phyloP scores from a whole-genome alignment of 2,329 filamentous ascomycete genomes.

The Leptographium radiaticola region DNA sequence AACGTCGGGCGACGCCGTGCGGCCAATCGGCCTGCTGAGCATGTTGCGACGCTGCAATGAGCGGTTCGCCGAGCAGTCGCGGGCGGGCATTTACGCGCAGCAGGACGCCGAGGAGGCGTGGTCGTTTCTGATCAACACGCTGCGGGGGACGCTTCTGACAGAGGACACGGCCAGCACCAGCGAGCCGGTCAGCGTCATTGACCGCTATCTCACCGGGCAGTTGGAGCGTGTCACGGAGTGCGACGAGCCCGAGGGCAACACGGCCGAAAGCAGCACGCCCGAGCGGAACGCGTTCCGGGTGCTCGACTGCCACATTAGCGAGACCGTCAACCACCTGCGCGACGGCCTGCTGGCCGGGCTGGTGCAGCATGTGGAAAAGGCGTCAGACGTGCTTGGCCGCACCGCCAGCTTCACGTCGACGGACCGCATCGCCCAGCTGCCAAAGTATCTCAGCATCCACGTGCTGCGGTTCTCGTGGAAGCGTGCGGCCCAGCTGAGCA shows the following conservation, averaged over 20 bases:
- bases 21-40: conserved; percentile 70
- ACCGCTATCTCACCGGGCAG: conserved; percentile 62
- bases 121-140: conserved; percentile 82
- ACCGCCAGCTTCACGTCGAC: conserved; percentile 81
- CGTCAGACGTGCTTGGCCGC: conserved; percentile 61
- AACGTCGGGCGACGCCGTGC: conserved; percentile 75
- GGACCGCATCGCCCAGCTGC: conserved; percentile 77
- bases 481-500: conserved; percentile 89
- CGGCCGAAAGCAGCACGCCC: conserved; percentile 57
- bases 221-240: conserved; percentile 71
- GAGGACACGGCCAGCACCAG: conserved; percentile 26
- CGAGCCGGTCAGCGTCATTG: neutral
- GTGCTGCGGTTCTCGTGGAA: conserved; percentile 99
- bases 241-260: conserved; percentile 66
- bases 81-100: conserved; percentile 82
- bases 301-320: conserved; percentile 90
- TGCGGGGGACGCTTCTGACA: conserved; percentile 64
- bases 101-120: conserved; percentile 98
- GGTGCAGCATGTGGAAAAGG: conserved; percentile 84
- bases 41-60: conserved; percentile 70
- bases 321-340: conserved; percentile 73
- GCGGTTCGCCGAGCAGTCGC: conserved; percentile 84
- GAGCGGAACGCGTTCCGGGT: conserved; percentile 72
- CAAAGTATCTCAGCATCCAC: conserved; percentile 92
- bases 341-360: conserved; percentile 77